phyloP scores from a whole-genome alignment of 2,329 filamentous ascomycete genomes.

The Ophiostoma pallidulum region DNA sequence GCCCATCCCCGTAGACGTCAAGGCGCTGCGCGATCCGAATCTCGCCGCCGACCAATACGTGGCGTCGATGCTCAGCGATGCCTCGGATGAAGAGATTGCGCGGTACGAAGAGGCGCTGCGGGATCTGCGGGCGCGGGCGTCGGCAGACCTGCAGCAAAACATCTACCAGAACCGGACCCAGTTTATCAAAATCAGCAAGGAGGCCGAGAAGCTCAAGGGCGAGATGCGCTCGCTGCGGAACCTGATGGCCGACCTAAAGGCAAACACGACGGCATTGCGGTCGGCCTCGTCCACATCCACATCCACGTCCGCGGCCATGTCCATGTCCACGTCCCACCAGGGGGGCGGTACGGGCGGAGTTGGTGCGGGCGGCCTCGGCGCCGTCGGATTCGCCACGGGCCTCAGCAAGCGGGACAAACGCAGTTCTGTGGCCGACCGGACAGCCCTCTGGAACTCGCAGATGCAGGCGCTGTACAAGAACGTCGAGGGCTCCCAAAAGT shows the following conservation, averaged over 20 bases:
- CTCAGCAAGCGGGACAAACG: constrained; percentile 69
- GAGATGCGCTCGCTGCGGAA: constrained; percentile 89
- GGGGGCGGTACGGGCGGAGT: constrained; percentile 18
- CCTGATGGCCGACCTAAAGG: constrained; percentile 85
- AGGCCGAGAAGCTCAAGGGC: constrained; percentile 92
- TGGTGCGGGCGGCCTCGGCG: constrained; percentile 38
- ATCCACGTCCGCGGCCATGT: background rate
- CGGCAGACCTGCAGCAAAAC: constrained; percentile 82
- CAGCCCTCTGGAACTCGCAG: constrained; percentile 58
- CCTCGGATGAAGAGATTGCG: constrained; percentile 76
- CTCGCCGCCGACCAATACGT: constrained; percentile 74
- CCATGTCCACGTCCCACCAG: no score
- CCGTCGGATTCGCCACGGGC: constrained; percentile 39
- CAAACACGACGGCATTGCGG: constrained; percentile 59
- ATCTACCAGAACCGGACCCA: constrained; percentile 95
- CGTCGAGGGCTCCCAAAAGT: constrained; percentile 97
- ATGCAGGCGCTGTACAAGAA: constrained; percentile 87
- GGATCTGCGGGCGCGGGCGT: constrained; percentile 67
- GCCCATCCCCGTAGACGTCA: constrained; percentile 59
- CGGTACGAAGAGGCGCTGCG: constrained; percentile 69
- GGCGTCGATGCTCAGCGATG: constrained; percentile 65
- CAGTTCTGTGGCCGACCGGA: constrained; percentile 71
- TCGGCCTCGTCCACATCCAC: constrained; percentile 42
- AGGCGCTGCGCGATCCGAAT: constrained; percentile 69
- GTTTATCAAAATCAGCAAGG: constrained; percentile 98